Percentiles rank a stretch among this genome's conserved stretches.
Evolutionary conservation across 768 basidiomycete species (phyloP).

Genomic region (Strobilomyces confusus): DNA sequence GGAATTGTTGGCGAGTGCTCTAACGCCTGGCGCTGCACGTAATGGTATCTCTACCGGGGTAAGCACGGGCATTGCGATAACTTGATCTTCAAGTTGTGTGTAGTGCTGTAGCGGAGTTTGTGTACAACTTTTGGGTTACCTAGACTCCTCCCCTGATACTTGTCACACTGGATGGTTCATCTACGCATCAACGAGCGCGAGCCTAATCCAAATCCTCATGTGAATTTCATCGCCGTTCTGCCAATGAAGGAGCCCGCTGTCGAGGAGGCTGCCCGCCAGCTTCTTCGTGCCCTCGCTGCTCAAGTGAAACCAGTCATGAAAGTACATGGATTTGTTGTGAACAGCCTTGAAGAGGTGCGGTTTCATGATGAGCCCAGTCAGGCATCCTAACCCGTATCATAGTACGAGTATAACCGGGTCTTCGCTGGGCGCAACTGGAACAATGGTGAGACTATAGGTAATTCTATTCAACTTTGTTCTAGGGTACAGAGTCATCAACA

Average conservation of each 20-base stretch:
- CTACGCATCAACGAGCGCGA: conserved; percentile 65
- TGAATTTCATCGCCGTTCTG: conserved; percentile 73
- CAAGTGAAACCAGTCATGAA: conserved; percentile 86
- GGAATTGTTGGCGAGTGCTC: conserved; percentile 53
- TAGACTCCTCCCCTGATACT: no score
- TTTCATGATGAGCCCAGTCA: not conserved
- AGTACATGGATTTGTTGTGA: conserved; percentile 66
- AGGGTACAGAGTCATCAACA: not conserved
- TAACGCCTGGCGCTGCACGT: conserved; percentile 28
- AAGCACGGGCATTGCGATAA: conserved; percentile 18
- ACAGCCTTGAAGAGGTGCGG: conserved; percentile 76
- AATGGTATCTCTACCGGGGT: conserved; percentile 21
- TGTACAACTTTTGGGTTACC: no score
- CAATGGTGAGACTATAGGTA: conserved; percentile 74
- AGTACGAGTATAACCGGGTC: conserved; percentile 78
- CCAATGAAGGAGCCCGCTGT: conserved; percentile 38
- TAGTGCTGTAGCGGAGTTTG: no score
- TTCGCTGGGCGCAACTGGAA: conserved; percentile 88
- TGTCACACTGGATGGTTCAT: conserved; percentile 51
- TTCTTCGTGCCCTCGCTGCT: conserved; percentile 75
- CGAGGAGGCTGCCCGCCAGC: conserved; percentile 63
- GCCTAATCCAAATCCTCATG: conserved; percentile 66
- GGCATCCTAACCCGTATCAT: conserved; percentile 1
- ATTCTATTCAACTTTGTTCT: not conserved
- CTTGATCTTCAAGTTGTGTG: no score